These are phyloP conservation scores for Agaricus blazei DNA, from an alignment of 768 basidiomycete species.

Conservation along the genomic window DNA sequence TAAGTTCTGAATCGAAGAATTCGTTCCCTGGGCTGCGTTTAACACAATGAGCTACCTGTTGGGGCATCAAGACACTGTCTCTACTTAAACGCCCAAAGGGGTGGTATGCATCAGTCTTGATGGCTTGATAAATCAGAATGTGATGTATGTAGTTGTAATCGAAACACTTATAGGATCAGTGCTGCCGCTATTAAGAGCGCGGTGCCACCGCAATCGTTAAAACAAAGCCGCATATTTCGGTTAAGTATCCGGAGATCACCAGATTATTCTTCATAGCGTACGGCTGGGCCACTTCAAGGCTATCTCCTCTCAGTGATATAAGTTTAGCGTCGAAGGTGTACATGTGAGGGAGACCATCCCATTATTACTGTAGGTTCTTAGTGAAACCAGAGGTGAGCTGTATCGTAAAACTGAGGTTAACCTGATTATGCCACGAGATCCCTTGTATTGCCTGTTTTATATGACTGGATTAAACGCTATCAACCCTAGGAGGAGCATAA, in stretches of 20 bases:
- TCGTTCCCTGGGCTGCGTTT: slow-evolving; percentile 47
- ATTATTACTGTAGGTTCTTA: no score
- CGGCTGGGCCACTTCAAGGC: no score
- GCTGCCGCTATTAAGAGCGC: neutral
- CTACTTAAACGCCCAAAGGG: neutral
- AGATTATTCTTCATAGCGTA: neutral
- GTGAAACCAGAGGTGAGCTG: no score
- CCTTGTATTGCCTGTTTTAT: no score
- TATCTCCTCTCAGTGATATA: no score
- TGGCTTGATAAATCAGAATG: neutral
- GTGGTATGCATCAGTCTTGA: neutral
- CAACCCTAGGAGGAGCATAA: no score
- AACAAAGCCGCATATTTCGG: no score
- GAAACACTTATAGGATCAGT: neutral
- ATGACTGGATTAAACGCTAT: no score
- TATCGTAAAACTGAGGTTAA: no score
- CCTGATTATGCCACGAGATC: no score
- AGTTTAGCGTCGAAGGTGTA: no score
- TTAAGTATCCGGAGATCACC: neutral
- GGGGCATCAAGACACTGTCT: slow-evolving; percentile 28
- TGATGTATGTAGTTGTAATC: neutral
- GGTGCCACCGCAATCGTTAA: neutral
- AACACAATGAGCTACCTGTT: slow-evolving; percentile 65
- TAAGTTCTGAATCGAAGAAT: neutral
- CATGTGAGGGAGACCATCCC: no score